Evolutionary conservation across 768 basidiomycete genomes (phyloP), one percentile per base, ranked within the genome.

Genomic region (Psilocybe tampanensis): DNA sequence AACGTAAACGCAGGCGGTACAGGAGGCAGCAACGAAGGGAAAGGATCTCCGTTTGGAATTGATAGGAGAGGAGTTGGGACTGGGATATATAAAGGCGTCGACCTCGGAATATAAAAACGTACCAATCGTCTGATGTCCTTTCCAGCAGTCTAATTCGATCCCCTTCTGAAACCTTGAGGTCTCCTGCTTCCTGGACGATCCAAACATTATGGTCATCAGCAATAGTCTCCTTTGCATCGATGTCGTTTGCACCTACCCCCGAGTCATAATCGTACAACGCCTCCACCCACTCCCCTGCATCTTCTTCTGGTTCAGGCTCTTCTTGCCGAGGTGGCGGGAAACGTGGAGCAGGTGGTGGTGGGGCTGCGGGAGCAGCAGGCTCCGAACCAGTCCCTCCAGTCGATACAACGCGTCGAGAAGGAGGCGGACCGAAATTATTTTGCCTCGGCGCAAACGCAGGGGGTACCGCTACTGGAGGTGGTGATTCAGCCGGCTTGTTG

Each of bases 121-220:
- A 92, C 91, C 91, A 93, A 62, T 92, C 91, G 21, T 85, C 86
- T 9, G 89, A 90, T 5, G 86, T 84, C 62, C 76, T 78, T 61
- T 87, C 86, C 5, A 82, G 79, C 36, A 92, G 78, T 56, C 84
- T 70, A n/a, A 93, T 77, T 43, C 79, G 77, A 64, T 85, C 76
- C 11, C 82, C 80, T 48, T 79, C 82, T 42, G 76, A 74, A 55
- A 93, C 74, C 34, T 73, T 68, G 32, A 93, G 73, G 75, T 93
- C 91, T 6, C 80, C 86, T 17, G 85, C 68, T 58, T 91, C 90
- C 90, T 92, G 55, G 6, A 39, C 15, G 4, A 32, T 52, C 0
- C 39, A n/a, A 49, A 44, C 19, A 50, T 39, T 32, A 50, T 19
- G 26, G 32, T 23, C 47, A 41, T 12, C 52, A 50, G 53, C 24